Base-by-base conservation (phyloP, 345 rosid species). In the Psidium guajava region DNA sequence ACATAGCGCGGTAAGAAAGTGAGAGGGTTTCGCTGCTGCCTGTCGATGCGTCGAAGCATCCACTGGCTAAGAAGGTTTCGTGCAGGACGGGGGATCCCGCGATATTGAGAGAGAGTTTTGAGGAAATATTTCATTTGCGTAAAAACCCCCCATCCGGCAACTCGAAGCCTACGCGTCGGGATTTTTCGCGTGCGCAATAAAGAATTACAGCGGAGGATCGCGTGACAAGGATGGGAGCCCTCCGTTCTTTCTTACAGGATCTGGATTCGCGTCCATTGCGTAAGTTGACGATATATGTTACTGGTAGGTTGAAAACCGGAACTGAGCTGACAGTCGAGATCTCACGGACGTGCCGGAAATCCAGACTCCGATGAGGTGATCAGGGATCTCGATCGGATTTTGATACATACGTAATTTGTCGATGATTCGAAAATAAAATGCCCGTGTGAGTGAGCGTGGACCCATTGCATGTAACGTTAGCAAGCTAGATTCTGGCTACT, bases 1-100 rank as follows among this genome's bases (percentile, higher is more conserved):
- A 32, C 16, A 8, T 16, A 0, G 0, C 0, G 12, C 12, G 0
- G 8, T 32, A 2, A 32, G 10, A 16, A 64, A 64, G 44, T 8
- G 24, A 32, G 5, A 32, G 22, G 1, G 1, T 32, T 8, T 16
- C 12, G 1, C 32, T 8, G 12, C 44, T 47, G 18, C 32, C 42
- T 0, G 20, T 64, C 12, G 44, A 18, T 16, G 3, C 3, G 1
- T 7, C 15, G 22, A 27, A 59, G 69, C 18, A 59, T 27, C 1
- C 73, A 27, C 8, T 14, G 10, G 10, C 10, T 6, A 27, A 0
- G 69, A 59, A 36, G 36, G 36, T 27, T 59, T 59, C 0, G 18
- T 13, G 69, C 18, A 4, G 27, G 69, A 58, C 16, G 8, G 69
- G n/a, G 15, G 69, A 58, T n/a, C 14, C 14, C 32, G 14, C 18